phyloP scores from a whole-genome alignment of 2,329 filamentous ascomycete species.

The Apiospora marii region DNA sequence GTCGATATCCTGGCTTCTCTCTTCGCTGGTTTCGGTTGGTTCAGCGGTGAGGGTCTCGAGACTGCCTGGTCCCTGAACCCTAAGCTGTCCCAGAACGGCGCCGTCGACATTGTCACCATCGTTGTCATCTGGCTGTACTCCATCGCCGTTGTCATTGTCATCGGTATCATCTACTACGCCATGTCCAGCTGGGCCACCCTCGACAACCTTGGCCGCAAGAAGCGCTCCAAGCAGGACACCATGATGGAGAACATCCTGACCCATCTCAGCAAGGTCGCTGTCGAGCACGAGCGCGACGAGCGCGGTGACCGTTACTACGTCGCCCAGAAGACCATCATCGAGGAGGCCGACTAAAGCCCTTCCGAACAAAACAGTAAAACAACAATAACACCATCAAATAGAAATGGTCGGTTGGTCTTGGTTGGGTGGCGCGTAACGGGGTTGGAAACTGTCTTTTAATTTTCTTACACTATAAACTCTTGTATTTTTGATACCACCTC shows the following conservation, averaged over 20 bases:
- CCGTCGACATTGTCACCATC: constrained; percentile 64
- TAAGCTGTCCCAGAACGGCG: constrained; percentile 52
- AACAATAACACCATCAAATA: constrained; percentile 3
- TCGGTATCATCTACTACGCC: constrained; percentile 59
- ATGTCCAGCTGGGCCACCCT: constrained; percentile 45
- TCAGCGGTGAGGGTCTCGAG: constrained; percentile 58
- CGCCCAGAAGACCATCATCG: constrained; percentile 38
- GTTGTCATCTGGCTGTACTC: constrained; percentile 61
- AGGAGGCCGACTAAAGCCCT: constrained; percentile 35
- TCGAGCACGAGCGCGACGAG: constrained; percentile 56
- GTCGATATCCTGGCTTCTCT: constrained; percentile 74
- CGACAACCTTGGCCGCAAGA: constrained; percentile 58
- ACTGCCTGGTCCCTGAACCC: constrained; percentile 45
- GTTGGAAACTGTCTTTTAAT: constrained; percentile 22
- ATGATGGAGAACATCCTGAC: constrained; percentile 61
- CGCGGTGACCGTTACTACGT: constrained; percentile 47
- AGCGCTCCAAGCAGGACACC: constrained; percentile 57
- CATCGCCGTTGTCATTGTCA: constrained; percentile 59
- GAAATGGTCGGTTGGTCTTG: constrained; percentile 2
- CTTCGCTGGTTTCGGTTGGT: constrained; percentile 76
- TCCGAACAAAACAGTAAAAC: neutral
- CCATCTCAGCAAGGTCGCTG: constrained; percentile 58
- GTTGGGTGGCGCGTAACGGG: constrained; percentile 21
- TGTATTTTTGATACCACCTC: constrained; percentile 29
- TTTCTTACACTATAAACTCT: constrained; percentile 25